These are phyloP conservation scores for Prunus davidiana DNA, from an alignment of 306 rosid species.

Conservation along the genomic window DNA sequence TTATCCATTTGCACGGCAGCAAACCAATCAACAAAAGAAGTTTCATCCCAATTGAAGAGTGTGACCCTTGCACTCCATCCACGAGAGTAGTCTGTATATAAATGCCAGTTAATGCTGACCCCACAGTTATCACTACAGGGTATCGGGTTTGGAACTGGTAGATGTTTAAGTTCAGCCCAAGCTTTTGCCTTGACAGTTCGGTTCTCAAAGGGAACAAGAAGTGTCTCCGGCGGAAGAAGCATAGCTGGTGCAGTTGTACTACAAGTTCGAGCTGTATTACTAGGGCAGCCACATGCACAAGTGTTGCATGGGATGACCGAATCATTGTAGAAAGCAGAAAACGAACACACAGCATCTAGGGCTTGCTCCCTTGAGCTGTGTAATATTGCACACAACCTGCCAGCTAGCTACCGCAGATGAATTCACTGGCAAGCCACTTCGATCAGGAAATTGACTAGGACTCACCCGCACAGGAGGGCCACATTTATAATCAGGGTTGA, in stretches of 20 bases:
- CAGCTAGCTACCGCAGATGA: constrained; percentile 83
- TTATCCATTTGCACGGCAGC: constrained; percentile 83
- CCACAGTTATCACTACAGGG: constrained; percentile 97
- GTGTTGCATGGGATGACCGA: constrained; percentile 94
- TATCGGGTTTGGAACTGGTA: constrained; percentile 52
- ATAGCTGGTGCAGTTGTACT: constrained; percentile 64
- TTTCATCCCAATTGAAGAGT: constrained; percentile 89
- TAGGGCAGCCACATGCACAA: constrained; percentile 93
- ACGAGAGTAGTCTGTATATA: constrained; percentile 55
- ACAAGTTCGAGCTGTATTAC: constrained; percentile 50
- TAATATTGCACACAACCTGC: constrained; percentile 96
- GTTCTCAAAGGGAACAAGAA: constrained; percentile 91
- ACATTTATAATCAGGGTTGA: constrained; percentile 80
- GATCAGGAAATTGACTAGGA: constrained; percentile 63
- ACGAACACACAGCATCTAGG: constrained; percentile 94
- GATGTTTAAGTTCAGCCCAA: constrained; percentile 74
- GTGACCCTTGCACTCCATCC: constrained; percentile 98
- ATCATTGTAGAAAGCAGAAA: constrained; percentile 82
- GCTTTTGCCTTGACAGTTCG: constrained; percentile 56
- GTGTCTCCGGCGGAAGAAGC: constrained; percentile 83
- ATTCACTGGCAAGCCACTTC: constrained; percentile 57
- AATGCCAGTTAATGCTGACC: constrained; percentile 88
- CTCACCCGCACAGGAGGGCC: constrained; percentile 79
- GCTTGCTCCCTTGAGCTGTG: constrained; percentile 41
- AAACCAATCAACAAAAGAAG: constrained; percentile 80